Conservation (phyloP, 805 yeast genomes). For the Debaryomyces castellii region DNA sequence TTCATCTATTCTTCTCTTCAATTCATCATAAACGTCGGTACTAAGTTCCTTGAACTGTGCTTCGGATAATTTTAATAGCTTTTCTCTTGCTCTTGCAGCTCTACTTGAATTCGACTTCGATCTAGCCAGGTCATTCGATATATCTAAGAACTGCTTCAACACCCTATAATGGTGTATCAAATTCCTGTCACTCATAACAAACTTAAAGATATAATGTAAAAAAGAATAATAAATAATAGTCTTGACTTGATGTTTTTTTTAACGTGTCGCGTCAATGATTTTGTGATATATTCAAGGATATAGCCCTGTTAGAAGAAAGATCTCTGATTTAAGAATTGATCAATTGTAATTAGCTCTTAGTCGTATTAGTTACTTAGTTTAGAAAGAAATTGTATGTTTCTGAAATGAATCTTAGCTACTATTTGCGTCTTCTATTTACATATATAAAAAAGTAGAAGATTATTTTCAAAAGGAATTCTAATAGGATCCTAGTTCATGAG, state of each 20-base stretch:
- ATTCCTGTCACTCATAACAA: constrained; percentile 28
- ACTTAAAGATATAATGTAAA: neutral
- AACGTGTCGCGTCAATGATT: constrained; percentile 1
- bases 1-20: constrained; percentile 72
- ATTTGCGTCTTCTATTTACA: constrained; percentile 3
- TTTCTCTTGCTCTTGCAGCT: constrained; percentile 82
- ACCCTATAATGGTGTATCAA: constrained; percentile 48
- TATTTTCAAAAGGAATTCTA: constrained; percentile 6
- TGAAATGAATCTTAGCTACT: neutral
- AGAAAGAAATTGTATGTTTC: too few species aligned
- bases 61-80: constrained; percentile 73
- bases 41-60: constrained; percentile 87
- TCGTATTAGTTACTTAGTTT: too few species aligned
- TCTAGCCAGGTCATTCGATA: constrained; percentile 46
- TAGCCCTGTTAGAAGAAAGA: neutral
- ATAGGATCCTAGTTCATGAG: constrained; percentile 19
- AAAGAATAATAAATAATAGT: neutral
- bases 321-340: too few species aligned
- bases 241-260: neutral
- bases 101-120: constrained; percentile 47
- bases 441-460: constrained; percentile 3
- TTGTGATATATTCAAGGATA: neutral
- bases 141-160: constrained; percentile 50
- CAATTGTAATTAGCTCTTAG: too few species aligned
- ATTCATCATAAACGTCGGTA: constrained; percentile 93